Conservation (phyloP, 2,329 filamentous ascomycete species). For the Colletotrichum sp. region DNA sequence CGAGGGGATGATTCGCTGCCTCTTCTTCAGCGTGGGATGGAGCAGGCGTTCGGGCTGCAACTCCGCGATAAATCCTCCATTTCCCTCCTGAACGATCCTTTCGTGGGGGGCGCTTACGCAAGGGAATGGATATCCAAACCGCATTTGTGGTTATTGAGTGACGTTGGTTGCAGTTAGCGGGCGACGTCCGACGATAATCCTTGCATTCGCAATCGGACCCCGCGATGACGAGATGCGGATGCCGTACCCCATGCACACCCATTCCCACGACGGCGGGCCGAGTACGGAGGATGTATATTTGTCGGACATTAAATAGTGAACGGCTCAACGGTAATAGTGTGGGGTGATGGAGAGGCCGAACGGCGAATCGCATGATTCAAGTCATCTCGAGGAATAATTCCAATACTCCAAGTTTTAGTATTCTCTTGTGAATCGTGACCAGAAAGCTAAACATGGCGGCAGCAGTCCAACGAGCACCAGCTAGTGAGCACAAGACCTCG, state of each 20-base stretch:
- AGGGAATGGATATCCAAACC: not conserved
- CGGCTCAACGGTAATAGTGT: not conserved
- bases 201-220: conserved; percentile 2
- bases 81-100: not conserved
- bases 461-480: not conserved
- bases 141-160: not conserved
- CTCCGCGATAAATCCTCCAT: not conserved
- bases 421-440: not conserved
- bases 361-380: not conserved
- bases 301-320: not conserved
- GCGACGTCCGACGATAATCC: not conserved
- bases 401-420: rapidly evolving
- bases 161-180: not conserved
- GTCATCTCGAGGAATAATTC: not conserved
- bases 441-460: not conserved
- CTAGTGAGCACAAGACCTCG: conserved; percentile 10
- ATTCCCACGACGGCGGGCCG: not conserved
- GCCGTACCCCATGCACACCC: not conserved
- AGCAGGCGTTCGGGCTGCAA: not conserved
- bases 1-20: not conserved
- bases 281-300: not conserved
- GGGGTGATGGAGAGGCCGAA: not conserved
- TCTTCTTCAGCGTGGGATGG: not conserved
- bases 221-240: conserved; percentile 8
- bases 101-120: not conserved